These are phyloP conservation scores for Acanthamoeba castellanii DNA, from an alignment of 208 protist species.

Conservation along the genomic window DNA sequence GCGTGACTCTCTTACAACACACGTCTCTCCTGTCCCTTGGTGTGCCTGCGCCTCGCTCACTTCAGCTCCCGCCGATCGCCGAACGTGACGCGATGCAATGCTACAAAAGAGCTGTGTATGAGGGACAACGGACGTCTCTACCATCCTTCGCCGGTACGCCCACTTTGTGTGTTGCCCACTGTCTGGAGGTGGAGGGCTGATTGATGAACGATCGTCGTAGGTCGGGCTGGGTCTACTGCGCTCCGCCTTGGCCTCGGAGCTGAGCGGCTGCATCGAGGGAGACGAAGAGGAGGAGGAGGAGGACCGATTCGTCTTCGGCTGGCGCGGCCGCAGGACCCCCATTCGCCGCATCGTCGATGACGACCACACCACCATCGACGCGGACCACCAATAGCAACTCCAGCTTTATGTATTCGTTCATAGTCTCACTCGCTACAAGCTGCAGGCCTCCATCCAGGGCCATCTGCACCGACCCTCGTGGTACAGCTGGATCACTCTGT, in stretches of 20 bases:
- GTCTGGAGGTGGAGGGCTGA: too few species aligned
- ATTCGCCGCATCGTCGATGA: neutral
- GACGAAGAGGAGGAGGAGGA: neutral
- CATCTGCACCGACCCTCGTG: too few species aligned
- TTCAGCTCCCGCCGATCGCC: too few species aligned
- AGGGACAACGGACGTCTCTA: constrained; percentile 6
- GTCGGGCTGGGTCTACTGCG: neutral
- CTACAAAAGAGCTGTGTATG: neutral
- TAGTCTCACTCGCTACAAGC: too few species aligned
- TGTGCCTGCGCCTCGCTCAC: neutral
- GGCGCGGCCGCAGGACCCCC: neutral
- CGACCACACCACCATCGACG: neutral
- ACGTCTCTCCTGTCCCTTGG: neutral
- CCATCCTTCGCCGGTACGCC: neutral
- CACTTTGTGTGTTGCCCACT: neutral
- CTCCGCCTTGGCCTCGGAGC: neutral
- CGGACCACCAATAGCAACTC: neutral
- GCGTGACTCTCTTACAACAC: neutral
- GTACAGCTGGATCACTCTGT: too few species aligned
- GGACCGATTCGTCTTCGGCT: neutral
- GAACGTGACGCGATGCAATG: neutral
- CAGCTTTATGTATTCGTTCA: too few species aligned
- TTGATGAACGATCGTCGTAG: neutral
- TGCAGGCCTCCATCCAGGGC: too few species aligned
- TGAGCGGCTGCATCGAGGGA: neutral